phyloP scores from a whole-genome alignment of 257 asterid species.

The Solanum okadae region DNA sequence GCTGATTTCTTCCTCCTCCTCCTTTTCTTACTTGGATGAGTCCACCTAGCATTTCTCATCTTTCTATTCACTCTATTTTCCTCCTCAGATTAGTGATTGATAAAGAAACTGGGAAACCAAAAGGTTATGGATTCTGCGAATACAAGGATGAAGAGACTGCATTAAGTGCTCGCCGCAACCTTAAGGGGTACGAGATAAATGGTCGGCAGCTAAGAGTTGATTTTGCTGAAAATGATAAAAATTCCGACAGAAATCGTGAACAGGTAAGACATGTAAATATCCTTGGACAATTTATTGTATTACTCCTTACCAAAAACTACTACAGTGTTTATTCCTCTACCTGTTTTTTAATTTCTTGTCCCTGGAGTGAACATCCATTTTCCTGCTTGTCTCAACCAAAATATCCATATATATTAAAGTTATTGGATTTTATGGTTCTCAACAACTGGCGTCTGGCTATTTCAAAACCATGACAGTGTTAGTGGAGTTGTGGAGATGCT shows the following conservation, averaged over 20 bases:
- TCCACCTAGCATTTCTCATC: not conserved
- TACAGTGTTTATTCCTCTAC: not conserved
- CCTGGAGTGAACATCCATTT: not conserved
- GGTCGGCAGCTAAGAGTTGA: slow-evolving; percentile 95
- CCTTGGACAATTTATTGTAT: not conserved
- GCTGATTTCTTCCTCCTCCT: not conserved
- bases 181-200: slow-evolving; percentile 75
- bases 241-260: slow-evolving; percentile 60
- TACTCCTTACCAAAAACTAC: not conserved
- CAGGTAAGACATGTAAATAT: slow-evolving; percentile 38
- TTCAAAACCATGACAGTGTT: not conserved
- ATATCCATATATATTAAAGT: not conserved
- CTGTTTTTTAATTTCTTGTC: not conserved
- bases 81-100: slow-evolving; percentile 68
- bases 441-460: not conserved
- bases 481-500: not conserved
- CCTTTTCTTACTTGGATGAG: not conserved
- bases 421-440: not conserved
- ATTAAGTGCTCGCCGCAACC: slow-evolving; percentile 89
- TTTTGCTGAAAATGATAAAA: slow-evolving; percentile 92
- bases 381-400: not conserved
- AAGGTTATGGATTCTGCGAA: slow-evolving; percentile 95
- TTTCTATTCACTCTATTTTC: not conserved
- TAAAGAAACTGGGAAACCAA: slow-evolving; percentile 95
- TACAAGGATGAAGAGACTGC: slow-evolving; percentile 97